Evolutionary conservation across 805 yeast species (phyloP).

Genomic region (Saturnispora zaruensis): DNA sequence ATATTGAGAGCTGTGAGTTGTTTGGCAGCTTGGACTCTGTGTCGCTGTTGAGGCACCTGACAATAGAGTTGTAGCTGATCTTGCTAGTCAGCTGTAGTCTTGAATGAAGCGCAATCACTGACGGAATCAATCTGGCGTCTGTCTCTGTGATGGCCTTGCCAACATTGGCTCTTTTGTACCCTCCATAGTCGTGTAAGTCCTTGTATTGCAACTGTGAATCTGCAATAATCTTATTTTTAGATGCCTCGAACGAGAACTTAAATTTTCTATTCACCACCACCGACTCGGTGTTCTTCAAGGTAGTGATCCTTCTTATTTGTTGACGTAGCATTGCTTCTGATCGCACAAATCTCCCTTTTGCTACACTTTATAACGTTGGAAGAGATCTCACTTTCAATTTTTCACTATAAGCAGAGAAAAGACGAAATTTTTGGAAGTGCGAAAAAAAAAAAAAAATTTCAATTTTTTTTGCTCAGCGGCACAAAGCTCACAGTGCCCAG

Average conservation of each 20-base stretch:
- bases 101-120: constrained; percentile 69
- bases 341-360: background rate
- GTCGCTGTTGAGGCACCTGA: constrained; percentile 66
- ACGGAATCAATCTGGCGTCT: constrained; percentile 52
- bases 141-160: constrained; percentile 36
- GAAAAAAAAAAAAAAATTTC: too few species aligned
- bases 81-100: constrained; percentile 57
- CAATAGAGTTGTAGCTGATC: constrained; percentile 58
- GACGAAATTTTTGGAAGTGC: too few species aligned
- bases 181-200: constrained; percentile 26
- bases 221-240: constrained; percentile 17
- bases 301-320: constrained; percentile 8
- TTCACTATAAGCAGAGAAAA: background rate
- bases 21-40: constrained; percentile 43
- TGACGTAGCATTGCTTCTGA: constrained; percentile 10
- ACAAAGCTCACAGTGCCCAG: background rate
- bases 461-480: too few species aligned
- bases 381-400: background rate
- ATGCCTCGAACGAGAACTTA: constrained; percentile 25
- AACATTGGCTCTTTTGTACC: constrained; percentile 22
- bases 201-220: constrained; percentile 12
- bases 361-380: background rate
- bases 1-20: constrained; percentile 70
- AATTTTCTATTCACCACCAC: constrained; percentile 12
- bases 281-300: constrained; percentile 4